Evolutionary conservation across 805 yeast species (phyloP).

Genomic region (Yamadazyma ubonensis): DNA sequence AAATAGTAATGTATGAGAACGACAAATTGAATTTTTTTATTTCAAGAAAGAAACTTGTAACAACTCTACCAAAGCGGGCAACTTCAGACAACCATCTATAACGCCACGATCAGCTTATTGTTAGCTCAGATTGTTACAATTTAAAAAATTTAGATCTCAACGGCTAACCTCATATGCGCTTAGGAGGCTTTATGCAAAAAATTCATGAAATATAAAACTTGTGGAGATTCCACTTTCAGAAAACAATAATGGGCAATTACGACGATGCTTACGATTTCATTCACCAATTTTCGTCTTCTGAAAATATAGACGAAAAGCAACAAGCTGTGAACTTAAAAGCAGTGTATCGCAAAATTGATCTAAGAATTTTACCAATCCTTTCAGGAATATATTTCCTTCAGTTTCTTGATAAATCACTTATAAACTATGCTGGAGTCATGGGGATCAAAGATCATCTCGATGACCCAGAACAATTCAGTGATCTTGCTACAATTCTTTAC

Average conservation of each 20-base stretch:
- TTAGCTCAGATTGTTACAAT: background rate
- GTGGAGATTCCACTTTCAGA: background rate
- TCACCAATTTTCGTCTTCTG: conserved; percentile 6
- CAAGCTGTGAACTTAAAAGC: conserved; percentile 3
- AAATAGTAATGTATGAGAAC: background rate
- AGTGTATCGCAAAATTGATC: conserved; percentile 43
- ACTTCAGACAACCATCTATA: too few relatives aligned
- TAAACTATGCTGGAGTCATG: conserved; percentile 65
- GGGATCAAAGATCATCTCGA: conserved; percentile 53
- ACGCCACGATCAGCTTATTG: too few relatives aligned
- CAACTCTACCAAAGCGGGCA: too few relatives aligned
- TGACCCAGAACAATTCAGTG: conserved; percentile 45
- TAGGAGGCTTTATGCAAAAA: conserved; percentile 3
- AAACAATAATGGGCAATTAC: conserved; percentile 15
- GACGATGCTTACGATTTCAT: conserved; percentile 25
- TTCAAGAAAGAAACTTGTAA: too few relatives aligned
- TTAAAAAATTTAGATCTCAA: background rate
- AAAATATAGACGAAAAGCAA: conserved; percentile 3
- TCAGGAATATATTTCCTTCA: conserved; percentile 56
- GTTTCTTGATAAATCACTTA: conserved; percentile 57
- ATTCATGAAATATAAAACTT: background rate
- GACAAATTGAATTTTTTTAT: too few relatives aligned
- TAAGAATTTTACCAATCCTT: conserved; percentile 46
- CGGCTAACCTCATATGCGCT: conserved; percentile 6
- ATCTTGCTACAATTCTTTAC: conserved; percentile 53